These are phyloP conservation scores for Aspergillus thermomutatus DNA, from an alignment of 2,329 filamentous ascomycete species.

Conservation along the genomic window DNA sequence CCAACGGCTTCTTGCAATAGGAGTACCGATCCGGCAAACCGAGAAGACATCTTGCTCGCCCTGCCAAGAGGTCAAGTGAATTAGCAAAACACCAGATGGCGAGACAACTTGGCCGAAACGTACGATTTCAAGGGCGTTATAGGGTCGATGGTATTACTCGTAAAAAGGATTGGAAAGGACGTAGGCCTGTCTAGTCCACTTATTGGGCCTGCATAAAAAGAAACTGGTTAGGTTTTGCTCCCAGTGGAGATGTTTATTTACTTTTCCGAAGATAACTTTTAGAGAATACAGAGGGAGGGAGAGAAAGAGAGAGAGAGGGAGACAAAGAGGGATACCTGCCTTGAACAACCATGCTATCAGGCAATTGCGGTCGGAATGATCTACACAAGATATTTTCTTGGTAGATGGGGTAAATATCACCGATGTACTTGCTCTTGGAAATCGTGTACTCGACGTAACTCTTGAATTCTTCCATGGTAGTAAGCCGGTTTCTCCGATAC, in stretches of 20 bases:
- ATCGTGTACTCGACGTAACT: conserved; percentile 32
- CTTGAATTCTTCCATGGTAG: conserved; percentile 35
- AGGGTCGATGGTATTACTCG: conserved; percentile 55
- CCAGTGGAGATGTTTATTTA: not conserved
- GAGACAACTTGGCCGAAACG: not conserved
- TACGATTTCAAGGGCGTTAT: conserved; percentile 49
- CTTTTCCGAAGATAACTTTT: no score
- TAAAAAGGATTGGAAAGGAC: conserved; percentile 52
- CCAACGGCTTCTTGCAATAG: conserved; percentile 15
- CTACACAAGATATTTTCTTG: conserved; percentile 11
- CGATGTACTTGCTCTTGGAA: conserved; percentile 33
- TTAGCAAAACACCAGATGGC: not conserved
- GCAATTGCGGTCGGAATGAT: conserved; percentile 12
- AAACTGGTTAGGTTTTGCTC: conserved; percentile 3
- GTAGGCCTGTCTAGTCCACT: conserved; percentile 5
- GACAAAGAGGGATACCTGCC: conserved; percentile 2
- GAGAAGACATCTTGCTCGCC: conserved; percentile 11
- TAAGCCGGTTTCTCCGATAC: conserved; percentile 27
- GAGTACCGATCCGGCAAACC: conserved; percentile 11
- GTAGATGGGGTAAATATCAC: conserved; percentile 37
- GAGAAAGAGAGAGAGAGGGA: not conserved
- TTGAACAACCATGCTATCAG: conserved; percentile 14
- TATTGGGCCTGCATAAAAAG: conserved; percentile 1
- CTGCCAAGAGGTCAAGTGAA: conserved; percentile 5
- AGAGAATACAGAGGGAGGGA: no score